These are phyloP conservation scores for Tricholoma flavovirens DNA, from an alignment of 768 basidiomycete species.

Conservation along the genomic window DNA sequence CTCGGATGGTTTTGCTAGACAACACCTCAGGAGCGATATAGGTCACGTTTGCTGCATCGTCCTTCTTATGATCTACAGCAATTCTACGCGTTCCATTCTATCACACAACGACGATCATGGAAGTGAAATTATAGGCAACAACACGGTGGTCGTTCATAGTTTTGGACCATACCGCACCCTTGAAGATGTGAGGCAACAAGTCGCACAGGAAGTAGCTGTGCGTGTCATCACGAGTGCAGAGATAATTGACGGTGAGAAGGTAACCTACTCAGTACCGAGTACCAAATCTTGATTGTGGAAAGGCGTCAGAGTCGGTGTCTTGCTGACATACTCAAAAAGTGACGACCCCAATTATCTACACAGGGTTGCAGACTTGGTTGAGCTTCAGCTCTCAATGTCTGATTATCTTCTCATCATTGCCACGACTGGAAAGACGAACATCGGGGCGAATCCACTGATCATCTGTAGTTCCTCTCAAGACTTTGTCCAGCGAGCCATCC, in stretches of 20 bases:
- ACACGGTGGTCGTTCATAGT: conserved; percentile 1
- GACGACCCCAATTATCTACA: conserved; percentile 54
- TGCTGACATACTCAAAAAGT: conserved; percentile 51
- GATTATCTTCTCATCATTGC: conserved; percentile 52
- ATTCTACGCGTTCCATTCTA: neutral
- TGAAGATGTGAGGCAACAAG: conserved; percentile 56
- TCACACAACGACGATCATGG: neutral
- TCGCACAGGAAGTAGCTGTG: conserved; percentile 51
- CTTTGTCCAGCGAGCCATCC: conserved; percentile 59
- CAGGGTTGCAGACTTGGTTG: conserved; percentile 44
- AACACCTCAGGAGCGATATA: no score
- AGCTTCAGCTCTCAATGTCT: conserved; percentile 33
- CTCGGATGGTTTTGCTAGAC: no score
- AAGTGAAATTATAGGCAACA: neutral
- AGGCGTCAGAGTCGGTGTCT: conserved; percentile 54
- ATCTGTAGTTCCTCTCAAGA: conserved; percentile 51
- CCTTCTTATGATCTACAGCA: conserved; percentile 9
- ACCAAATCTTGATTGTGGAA: neutral
- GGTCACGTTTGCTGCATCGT: no score
- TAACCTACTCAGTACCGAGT: neutral
- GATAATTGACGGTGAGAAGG: conserved; percentile 36
- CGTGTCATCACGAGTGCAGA: conserved; percentile 47
- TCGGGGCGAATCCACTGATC: conserved; percentile 40
- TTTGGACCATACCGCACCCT: conserved; percentile 38
- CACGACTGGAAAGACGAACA: conserved; percentile 34